Evolutionary conservation across 140 eudicot species (phyloP).

Genomic region (Ambrosia hybrid): DNA sequence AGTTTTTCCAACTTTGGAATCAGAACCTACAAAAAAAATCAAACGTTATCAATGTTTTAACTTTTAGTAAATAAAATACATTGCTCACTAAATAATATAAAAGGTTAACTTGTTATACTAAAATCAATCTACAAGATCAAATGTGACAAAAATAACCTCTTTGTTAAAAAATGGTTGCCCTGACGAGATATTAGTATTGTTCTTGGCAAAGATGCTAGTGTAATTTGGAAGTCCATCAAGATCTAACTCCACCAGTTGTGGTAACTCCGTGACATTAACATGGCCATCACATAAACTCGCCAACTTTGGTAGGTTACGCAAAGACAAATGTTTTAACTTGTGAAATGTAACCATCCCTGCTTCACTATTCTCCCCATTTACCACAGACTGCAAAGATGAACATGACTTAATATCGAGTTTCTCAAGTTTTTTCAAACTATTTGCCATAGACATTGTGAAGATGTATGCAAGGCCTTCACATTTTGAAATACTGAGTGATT

Average conservation of each 20-base stretch:
- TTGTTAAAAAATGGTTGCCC: neutral
- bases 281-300: neutral
- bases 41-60: neutral
- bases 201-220: conserved; percentile 2
- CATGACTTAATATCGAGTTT: neutral
- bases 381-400: neutral
- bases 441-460: too few species aligned
- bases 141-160: neutral
- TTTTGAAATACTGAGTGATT: neutral
- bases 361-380: neutral
- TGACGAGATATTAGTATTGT: neutral
- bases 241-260: neutral
- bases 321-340: neutral
- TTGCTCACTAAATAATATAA: too few species aligned
- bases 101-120: neutral
- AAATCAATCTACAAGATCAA: neutral
- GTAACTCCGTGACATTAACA: neutral
- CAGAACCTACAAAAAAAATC: neutral
- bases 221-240: neutral
- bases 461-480: conserved; percentile 1
- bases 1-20: neutral
- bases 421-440: too few species aligned
- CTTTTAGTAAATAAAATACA: too few species aligned
- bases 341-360: neutral
- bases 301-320: neutral